A percentile compares a stretch with the other conserved stretches of the same genome.
Evolutionary conservation across 345 rosid genomes (phyloP).

Genomic region (Eucalyptus cloeziana): DNA sequence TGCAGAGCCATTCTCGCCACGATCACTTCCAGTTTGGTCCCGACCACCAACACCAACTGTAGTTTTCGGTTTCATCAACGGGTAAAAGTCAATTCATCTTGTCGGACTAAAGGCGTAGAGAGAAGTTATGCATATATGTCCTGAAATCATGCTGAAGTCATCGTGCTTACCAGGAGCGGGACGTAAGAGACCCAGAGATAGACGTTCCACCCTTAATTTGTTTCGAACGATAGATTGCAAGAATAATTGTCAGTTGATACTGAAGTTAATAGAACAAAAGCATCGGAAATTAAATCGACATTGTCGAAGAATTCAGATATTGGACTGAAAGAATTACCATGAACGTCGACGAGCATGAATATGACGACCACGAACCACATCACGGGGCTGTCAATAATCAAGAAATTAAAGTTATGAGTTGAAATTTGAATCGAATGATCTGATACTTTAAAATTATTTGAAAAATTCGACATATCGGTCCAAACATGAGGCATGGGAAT

Average conservation of each 20-base stretch:
- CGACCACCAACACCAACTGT: constrained; percentile 30
- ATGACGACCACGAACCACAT: constrained; percentile 69
- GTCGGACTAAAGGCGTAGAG: neutral
- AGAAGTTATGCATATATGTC: neutral
- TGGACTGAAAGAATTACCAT: constrained; percentile 15
- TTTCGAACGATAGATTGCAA: neutral
- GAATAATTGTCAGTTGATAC: neutral
- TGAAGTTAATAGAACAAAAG: neutral
- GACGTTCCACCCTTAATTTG: constrained; percentile 48
- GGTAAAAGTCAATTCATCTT: neutral
- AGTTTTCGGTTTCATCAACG: neutral
- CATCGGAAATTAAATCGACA: neutral
- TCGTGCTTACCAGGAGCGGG: constrained; percentile 40
- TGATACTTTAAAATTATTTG: neutral
- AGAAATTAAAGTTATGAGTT: neutral
- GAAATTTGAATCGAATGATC: neutral
- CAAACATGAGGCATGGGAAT: neutral
- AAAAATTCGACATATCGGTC: neutral
- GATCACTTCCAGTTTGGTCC: constrained; percentile 49
- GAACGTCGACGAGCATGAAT: constrained; percentile 55
- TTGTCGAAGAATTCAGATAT: neutral
- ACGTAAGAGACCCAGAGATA: constrained; percentile 66
- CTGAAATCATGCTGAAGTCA: neutral
- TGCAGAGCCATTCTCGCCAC: constrained; percentile 39
- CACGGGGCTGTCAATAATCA: constrained; percentile 24